Percentiles rank a stretch among this genome's conserved stretches.
Conservation (phyloP, 78 protist species). For the Emiliania huxleyi region DNA sequence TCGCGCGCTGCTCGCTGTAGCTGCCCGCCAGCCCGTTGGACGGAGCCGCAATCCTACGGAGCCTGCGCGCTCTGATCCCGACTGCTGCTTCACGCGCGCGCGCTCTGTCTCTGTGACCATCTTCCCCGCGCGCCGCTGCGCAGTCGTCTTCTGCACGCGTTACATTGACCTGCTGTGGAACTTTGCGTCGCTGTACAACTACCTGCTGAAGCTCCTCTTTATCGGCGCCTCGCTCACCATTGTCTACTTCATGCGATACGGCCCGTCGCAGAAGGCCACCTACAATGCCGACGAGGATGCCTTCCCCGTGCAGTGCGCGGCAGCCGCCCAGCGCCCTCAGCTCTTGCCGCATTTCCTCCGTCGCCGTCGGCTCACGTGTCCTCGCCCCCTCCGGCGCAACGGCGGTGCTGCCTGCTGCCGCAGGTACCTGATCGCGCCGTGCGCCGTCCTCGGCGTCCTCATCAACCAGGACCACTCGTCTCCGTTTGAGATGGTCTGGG, state of each 20-base stretch:
- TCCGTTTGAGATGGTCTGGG: constrained; percentile 59
- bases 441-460: constrained; percentile 64
- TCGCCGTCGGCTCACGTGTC: too few relatives aligned
- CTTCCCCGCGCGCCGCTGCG: neutral
- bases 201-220: constrained; percentile 37
- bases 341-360: too few relatives aligned
- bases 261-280: neutral
- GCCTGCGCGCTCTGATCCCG: too few relatives aligned
- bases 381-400: too few relatives aligned
- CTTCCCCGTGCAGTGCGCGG: constrained; percentile 62
- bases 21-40: too few relatives aligned
- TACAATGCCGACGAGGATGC: constrained; percentile 74
- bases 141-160: constrained; percentile 35
- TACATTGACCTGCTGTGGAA: constrained; percentile 55
- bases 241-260: neutral
- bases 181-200: constrained; percentile 50
- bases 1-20: too few relatives aligned
- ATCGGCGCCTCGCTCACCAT: constrained; percentile 24
- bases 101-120: too few relatives aligned
- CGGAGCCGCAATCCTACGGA: too few relatives aligned
- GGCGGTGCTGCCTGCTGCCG: too few relatives aligned
- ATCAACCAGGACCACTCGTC: constrained; percentile 17
- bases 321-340: too few relatives aligned
- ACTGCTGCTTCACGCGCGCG: too few relatives aligned
- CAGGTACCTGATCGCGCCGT: constrained; percentile 73